Base-by-base conservation (phyloP, 1,284 basidiomycete species). In the Ceratobasidium sp. region DNA sequence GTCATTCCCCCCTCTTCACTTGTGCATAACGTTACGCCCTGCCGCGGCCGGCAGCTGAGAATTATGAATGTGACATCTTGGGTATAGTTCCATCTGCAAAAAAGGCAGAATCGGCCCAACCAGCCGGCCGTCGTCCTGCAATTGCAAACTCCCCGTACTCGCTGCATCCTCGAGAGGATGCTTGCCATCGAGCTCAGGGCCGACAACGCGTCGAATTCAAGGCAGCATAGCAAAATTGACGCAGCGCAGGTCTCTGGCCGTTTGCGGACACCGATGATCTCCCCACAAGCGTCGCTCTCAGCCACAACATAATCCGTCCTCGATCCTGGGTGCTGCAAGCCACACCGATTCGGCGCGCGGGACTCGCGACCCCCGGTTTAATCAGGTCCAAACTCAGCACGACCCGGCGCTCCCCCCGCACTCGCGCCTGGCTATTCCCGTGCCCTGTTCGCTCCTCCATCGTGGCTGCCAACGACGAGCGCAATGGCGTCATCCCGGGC, bases 131-230 rank as follows among this genome's bases (percentile, higher is more conserved):
- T 12, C 18, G 14, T 14, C 50, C 50, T 52, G 30, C n/a, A n/a
- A 9, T 43, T 34, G 21, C 9, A 30, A 55, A 26, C 26, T 14
- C 52, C 4, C 14, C 32, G 52, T 26, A 55, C 14, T n/a, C n/a
- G n/a, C n/a, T n/a, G 36, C 14, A 39, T 6, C 36, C 36, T 39
- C 36, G 36, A 39, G 26, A 16, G 23, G 26, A 8, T 21, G 45
- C 46, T 32, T 30, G 43, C 61, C 58, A 60, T 45, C 58, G 41
- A 23, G n/a, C 41, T 55, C 52, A 55, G 62, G 62, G 36, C 45
- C 60, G 60, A n/a, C 46, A 41, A 41, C 60, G 41, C 30, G 58
- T n/a, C n/a, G n/a, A n/a, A 39, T 58, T 58, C 34, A 6, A 16
- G 28, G 2, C 55, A n/a, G 34, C 34, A 43, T 12, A 30, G 52